These are phyloP conservation scores for Protoeuglena noctilucae DNA, from an alignment of 139 green algal genomes.

Conservation along the genomic window DNA sequence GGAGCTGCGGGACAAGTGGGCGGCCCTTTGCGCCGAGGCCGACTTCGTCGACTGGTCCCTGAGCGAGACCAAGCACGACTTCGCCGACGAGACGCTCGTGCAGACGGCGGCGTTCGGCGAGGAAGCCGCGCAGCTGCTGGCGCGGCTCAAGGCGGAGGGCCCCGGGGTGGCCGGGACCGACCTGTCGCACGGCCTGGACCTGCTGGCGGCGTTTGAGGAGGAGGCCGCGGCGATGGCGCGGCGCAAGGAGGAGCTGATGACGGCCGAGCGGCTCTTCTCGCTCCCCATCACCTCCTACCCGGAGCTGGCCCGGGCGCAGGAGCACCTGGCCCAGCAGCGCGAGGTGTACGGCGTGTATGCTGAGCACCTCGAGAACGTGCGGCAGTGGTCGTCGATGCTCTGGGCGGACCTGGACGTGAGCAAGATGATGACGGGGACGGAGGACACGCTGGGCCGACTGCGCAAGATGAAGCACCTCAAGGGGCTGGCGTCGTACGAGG, in stretches of 20 bases:
- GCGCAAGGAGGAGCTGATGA: conserved; percentile 12
- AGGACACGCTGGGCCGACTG: conserved; percentile 8
- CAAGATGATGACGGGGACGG: conserved; percentile 7
- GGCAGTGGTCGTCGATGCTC: conserved; percentile 6
- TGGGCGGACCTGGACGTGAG: conserved; percentile 21
- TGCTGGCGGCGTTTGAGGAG: conserved; percentile 12
- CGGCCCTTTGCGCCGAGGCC: conserved; percentile 4
- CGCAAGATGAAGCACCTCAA: conserved; percentile 14
- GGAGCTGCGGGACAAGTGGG: conserved; percentile 11
- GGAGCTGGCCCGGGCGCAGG: conserved; percentile 13
- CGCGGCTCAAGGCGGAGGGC: conserved; percentile 2
- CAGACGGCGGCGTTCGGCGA: conserved; percentile 15
- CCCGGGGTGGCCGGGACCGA: conserved; percentile 8
- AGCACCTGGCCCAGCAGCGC: conserved; percentile 9
- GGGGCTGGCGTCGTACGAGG: conserved; percentile 6
- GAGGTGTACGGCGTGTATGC: conserved; percentile 17
- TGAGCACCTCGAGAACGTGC: conserved; percentile 8
- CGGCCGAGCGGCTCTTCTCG: conserved; percentile 23
- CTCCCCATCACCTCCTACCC: conserved; percentile 20
- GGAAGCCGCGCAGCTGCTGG: background rate
- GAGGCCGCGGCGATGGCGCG: conserved; percentile 8
- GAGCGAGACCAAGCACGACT: conserved; percentile 16
- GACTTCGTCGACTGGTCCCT: conserved; percentile 13
- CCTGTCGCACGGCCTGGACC: conserved; percentile 11
- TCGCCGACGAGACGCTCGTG: conserved; percentile 7